A percentile compares a stretch with the other conserved stretches of the same genome.
Evolutionary conservation across 164 flowering plant species (phyloP).

Genomic region (Cinnamomum micranthum): DNA sequence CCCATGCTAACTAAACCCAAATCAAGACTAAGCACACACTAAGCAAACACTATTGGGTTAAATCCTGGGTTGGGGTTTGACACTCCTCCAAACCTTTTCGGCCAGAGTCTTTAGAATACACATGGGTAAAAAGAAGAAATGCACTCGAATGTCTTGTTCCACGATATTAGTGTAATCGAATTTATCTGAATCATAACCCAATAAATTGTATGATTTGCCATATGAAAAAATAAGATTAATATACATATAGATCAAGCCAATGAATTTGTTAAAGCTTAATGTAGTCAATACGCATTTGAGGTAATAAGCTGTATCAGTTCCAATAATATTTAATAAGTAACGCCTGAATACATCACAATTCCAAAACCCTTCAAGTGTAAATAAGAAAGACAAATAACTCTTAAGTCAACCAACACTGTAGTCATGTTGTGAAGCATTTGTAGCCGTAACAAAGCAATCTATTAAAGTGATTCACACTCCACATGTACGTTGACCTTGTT

Average conservation of each 20-base stretch:
- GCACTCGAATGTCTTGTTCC: not conserved
- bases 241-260: constrained; percentile 84
- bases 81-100: too few species aligned
- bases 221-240: constrained; percentile 14
- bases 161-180: not conserved
- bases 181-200: not conserved
- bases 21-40: too few species aligned
- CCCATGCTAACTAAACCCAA: too few species aligned
- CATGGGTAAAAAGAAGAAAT: not conserved
- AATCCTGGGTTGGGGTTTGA: too few species aligned
- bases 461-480: not conserved
- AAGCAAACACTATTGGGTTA: too few species aligned
- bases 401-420: not conserved
- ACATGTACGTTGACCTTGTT: too few species aligned
- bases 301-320: constrained; percentile 46
- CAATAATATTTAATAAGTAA: not conserved
- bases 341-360: too few species aligned
- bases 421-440: too few species aligned
- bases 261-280: constrained; percentile 85
- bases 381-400: too few species aligned
- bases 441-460: too few species aligned
- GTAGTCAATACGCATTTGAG: constrained; percentile 55
- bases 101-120: too few species aligned
- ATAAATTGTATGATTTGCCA: not conserved
- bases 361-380: too few species aligned